Evolutionary conservation across 306 rosid genomes (phyloP), one percentile per base, ranked within the genome.

Genomic region (Delonix regia): DNA sequence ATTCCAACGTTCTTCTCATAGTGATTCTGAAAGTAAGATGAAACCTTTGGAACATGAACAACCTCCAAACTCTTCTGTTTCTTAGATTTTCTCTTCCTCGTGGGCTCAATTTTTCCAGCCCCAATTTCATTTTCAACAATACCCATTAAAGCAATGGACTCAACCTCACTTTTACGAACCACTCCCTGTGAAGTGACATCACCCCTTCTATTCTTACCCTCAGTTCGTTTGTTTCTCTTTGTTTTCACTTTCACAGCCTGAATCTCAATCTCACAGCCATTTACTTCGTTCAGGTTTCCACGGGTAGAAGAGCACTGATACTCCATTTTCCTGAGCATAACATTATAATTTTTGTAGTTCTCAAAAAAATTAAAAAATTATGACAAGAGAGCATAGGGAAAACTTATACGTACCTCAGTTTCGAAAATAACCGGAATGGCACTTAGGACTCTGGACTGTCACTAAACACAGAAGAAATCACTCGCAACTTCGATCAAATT

Each of bases 21-120:
- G 45, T 79, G 24, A 38, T 65, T 78, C 55, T 45, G 64, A 45
- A 70, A 61, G 44, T 48, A 61, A 34, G 74, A 67, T 7, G 78
- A 79, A 70, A 78, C 82, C 71, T 42, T 69, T 24, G 6, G 48
- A 78, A 42, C 69, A 19, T 55, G 30, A 45, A 6, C 25, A 9
- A 2, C 6, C 39, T 42, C 53, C 52, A 70, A 25, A 6, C 1
- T 21, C 18, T 6, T 72, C 36, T 55, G 49, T 19, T 21, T 36
- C 65, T 19, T 34, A 25, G 21, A 34, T 38, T 21, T 52, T 13
- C 21, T 36, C 51, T 53, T 72, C 21, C 52, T 21, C 16, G n/a
- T 73, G 56, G 41, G 28, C 15, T 73, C 44, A 30, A 21, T 42
- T 64, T 55, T 24, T 36, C 10, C 41, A 56, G 21, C 55, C 13